Base-by-base conservation (phyloP, 1,284 basidiomycete genomes). In the Fomitopsis pinicola region DNA sequence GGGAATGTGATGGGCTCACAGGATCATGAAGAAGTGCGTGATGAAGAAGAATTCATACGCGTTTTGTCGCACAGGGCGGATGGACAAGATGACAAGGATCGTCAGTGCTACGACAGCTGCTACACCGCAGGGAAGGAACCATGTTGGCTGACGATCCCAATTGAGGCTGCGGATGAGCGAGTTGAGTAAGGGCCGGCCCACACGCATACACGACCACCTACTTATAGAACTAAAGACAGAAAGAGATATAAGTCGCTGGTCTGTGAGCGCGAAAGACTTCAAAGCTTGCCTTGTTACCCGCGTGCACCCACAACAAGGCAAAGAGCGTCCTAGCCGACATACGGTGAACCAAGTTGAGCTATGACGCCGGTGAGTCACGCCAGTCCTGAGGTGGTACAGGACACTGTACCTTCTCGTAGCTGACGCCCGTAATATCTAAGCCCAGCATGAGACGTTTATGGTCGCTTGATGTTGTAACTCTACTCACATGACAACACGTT, bases 401-500 rank as follows among this genome's bases (percentile, higher is more conserved):
- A 12, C 19, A n/a, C 14, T 53, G 19, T 12, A 57, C 84, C 76
- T 84, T 85, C 62, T 88, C 84, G 66, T 82, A 85, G 55, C 81
- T 76, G 46, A 88, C 73, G 3, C 87, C 85, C 2, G 85, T 87
- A 42, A 86, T 67, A 58, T 79, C 85, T 85, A 65, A 15, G 28
- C 45, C 30, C 57, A 17, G 33, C 9, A 26, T 57, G 38, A 57
- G 55, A 8, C 50, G 42, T 35, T 6, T 12, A 35, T 2, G 0
- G 15, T 17, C 15, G 5, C 15, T 42, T 10, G n/a, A 48, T 22
- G 55, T 22, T 44, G 17, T 30, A 28, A 30, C 30, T 15, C 28
- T 33, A 75, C 83, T 60, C 60, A 85, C 84, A 76, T 5, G 84
- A 82, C 7, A 90, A 74, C 22, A 84, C 59, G 59, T 88, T 89